These are phyloP conservation scores for Dissoconium aciculare DNA, from an alignment of 2,329 filamentous ascomycete genomes.

Conservation along the genomic window DNA sequence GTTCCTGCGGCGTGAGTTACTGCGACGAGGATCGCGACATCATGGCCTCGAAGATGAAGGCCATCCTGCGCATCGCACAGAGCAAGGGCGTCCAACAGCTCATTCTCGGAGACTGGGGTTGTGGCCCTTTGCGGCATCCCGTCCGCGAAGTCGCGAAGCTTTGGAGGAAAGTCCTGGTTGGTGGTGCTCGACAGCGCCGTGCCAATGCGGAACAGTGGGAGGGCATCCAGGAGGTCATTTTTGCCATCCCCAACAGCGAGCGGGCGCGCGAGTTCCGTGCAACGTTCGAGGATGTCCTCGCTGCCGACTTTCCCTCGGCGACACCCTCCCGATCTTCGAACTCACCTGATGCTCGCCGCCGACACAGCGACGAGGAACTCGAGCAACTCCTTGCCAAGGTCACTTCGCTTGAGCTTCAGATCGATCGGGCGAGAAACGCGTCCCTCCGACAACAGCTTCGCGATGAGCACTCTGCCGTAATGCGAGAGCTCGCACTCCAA, in stretches of 20 bases:
- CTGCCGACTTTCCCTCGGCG: constrained; percentile 10
- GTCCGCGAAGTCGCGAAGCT: constrained; percentile 42
- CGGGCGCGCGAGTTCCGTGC: constrained; percentile 39
- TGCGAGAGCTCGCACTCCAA: constrained; percentile 21
- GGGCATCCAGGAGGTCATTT: constrained; percentile 39
- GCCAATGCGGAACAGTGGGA: constrained; percentile 29
- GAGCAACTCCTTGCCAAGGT: constrained; percentile 19
- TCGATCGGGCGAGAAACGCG: constrained; percentile 20
- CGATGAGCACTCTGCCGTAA: constrained; percentile 20
- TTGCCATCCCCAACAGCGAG: constrained; percentile 40
- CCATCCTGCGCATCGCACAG: constrained; percentile 39
- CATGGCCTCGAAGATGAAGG: constrained; percentile 41
- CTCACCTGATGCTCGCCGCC: too few species aligned
- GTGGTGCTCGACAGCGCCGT: constrained; percentile 18
- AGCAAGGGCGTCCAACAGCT: constrained; percentile 34
- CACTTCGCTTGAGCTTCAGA: constrained; percentile 22
- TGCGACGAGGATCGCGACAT: constrained; percentile 36
- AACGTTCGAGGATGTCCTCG: constrained; percentile 18
- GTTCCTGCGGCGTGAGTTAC: constrained; percentile 28
- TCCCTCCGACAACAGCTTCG: constrained; percentile 19
- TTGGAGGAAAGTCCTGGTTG: constrained; percentile 34
- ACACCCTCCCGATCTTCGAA: constrained; percentile 1
- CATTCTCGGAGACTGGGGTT: constrained; percentile 51
- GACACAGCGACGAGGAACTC: constrained; percentile 8
- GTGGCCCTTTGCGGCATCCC: constrained; percentile 49